Evolutionary conservation across 2,329 filamentous ascomycete species (phyloP), one percentile per base, ranked within the genome.

Genomic region (Neurospora crassa): DNA sequence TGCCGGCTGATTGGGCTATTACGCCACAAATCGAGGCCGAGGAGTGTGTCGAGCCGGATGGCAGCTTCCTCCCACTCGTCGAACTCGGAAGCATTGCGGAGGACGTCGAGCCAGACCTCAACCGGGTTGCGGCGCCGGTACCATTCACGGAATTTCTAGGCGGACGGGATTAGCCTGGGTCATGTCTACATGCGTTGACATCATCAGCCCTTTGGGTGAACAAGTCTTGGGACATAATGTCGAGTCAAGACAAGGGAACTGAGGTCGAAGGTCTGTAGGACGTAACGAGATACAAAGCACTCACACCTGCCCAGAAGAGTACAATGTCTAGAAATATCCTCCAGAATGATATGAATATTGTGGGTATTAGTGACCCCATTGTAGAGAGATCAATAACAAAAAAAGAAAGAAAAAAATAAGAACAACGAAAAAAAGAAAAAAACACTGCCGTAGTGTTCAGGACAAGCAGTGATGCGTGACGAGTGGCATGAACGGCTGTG

Each of bases 1-100:
- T 92, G 88, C 77, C 90, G 90, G 75, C 90, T 94, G 11, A 89
- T 90, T 6, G 92, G 89, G 77, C 94, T 92, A 77, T 94, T 91
- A 71, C 94, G 91, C 92, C 92, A 97, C 73, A 94, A 80, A 81
- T 96, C 92, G 75, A 94, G 88, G 59, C 90, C 90, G n/a, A 94
- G 85, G 20, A 92, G 84, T 76, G 91, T 90, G 80, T 97, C 94
- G n/a, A 97, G 86, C 77, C 92, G 88, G 74, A 92, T 87, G 1
- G 94, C 93, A n/a, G 91, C 90, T 74, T 90, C 90, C 78, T 95
- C 91, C 93, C 94, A 97, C 78, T 96, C 91, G 77, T 96, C 92
- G 78, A 91, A 97, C 37, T 87, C 85, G 74, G 88, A 84, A 20
- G 93, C 91, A 72, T 88, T 86, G 70, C 85, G 85, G 68, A 96